Percentiles rank a stretch among this genome's conserved stretches.
phyloP scores from a whole-genome alignment of 192 early-diverging fungal species.

The Coemansia sp. region DNA sequence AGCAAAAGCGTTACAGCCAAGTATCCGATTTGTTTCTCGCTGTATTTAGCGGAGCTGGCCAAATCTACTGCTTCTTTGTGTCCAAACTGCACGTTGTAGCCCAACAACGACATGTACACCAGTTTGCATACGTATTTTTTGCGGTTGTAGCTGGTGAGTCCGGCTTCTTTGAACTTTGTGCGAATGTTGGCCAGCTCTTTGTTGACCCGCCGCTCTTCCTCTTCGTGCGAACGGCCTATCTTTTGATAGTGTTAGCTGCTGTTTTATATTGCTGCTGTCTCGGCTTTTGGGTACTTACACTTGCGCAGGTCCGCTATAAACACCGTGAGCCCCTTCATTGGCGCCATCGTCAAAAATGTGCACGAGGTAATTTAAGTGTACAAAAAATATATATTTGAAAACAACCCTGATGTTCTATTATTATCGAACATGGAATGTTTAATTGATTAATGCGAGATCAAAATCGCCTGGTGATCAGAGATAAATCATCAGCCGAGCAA shows the following conservation, averaged over 20 bases:
- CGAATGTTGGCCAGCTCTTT: constrained; percentile 99
- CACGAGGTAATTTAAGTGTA: not conserved
- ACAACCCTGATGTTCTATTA: not conserved
- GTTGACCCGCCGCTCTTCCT: constrained; percentile 98
- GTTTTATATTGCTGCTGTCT: too few species aligned
- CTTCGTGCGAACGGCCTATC: constrained; percentile 88
- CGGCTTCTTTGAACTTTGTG: constrained; percentile 92
- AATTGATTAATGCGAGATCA: too few species aligned
- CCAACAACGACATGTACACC: constrained; percentile 98
- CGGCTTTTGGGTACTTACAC: constrained; percentile 60
- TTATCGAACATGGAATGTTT: not conserved
- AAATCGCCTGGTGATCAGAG: too few species aligned
- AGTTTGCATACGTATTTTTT: constrained; percentile 99
- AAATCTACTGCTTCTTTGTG: constrained; percentile 95
- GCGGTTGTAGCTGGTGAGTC: constrained; percentile 95
- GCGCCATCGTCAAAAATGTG: constrained; percentile 26
- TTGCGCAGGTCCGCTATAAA: constrained; percentile 98
- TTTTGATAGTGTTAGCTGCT: too few species aligned
- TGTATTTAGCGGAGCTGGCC: constrained; percentile 84
- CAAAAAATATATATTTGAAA: not conserved
- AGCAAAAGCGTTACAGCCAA: constrained; percentile 91
- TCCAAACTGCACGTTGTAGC: constrained; percentile 98
- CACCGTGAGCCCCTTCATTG: constrained; percentile 90
- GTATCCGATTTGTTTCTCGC: constrained; percentile 99
- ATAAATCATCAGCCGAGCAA: too few species aligned